Evolutionary conservation across 169 alveolate species (phyloP), one percentile per base, ranked within the genome.

Genomic region (Cryptosporidium parvum): DNA sequence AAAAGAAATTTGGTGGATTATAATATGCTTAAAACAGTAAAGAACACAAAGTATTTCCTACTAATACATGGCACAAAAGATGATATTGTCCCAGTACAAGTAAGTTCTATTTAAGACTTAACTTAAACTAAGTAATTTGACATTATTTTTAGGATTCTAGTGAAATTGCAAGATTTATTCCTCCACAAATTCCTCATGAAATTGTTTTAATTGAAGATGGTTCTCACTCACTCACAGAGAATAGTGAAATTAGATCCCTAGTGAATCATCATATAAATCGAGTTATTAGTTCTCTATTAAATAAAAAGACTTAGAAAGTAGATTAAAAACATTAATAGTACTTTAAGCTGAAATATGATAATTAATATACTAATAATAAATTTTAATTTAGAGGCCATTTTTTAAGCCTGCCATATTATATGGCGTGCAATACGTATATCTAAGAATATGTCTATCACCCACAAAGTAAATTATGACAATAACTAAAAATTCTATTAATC

Each of bases 181-280:
- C 89, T 39, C 73, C 89, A 59, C 89, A 80, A 26, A 80, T 80
- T 12, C 89, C 89, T 42, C 89, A 80, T 48, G 89, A 80, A 45
- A 80, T 80, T 80, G 89, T 80, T 7, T 44, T 80, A 31, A 80
- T 80, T 39, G 89, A 80, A 44, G 89, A 59, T 26, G 89, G 89
- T 9, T 29, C 89, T 42, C 89, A 80, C 68, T 59, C 89, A 21
- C 75, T 80, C 29, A 62, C 89, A 12, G 89, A 80, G 53, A 80
- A 53, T 44, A 59, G 69, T 59, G 89, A 80, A 52, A 53, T 65
- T 21, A 59, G 89, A 59, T 80, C 89, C 14, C 8, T 80, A 37
- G 89, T 80, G 4, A 80, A 80, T 65, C 75, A 29, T 18, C 89
- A 80, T 62, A 80, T 80, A 42, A 80, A 80, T 42, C 31, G 89